Evolutionary conservation across 108 stramenopile species (phyloP).

Genomic region (Nitzschia sp.): DNA sequence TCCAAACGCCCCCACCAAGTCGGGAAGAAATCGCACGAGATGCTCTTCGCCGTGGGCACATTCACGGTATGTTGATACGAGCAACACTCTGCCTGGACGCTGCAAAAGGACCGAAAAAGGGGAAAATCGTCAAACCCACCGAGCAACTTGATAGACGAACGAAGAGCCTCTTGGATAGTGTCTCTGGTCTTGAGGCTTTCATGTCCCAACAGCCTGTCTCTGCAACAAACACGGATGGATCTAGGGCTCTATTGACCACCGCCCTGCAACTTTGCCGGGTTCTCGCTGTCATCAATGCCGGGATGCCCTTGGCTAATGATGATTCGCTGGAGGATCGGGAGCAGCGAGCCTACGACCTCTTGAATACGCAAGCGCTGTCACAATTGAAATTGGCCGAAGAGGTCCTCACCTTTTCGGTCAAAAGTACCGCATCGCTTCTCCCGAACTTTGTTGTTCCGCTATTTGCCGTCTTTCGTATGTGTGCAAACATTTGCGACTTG

Average conservation of each 20-base stretch:
- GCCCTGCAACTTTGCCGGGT: constrained; percentile 44
- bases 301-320: constrained; percentile 24
- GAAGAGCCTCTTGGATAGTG: constrained; percentile 45
- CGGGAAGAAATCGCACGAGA: constrained; percentile 39
- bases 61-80: constrained; percentile 68
- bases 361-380: constrained; percentile 5
- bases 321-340: constrained; percentile 50
- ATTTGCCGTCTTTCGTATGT: constrained; percentile 64
- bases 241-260: constrained; percentile 38
- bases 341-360: constrained; percentile 1
- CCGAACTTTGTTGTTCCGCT: constrained; percentile 63
- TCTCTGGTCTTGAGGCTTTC: constrained; percentile 25
- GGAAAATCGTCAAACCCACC: constrained; percentile 63
- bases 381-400: constrained; percentile 17
- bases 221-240: constrained; percentile 6
- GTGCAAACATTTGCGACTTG: constrained; percentile 44
- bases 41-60: constrained; percentile 54
- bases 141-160: constrained; percentile 52
- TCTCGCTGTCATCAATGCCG: constrained; percentile 46
- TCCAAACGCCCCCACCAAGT: constrained; percentile 18
- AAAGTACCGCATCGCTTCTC: constrained; percentile 49
- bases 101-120: constrained; percentile 76
- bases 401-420: constrained; percentile 23
- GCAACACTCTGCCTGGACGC: constrained; percentile 57
- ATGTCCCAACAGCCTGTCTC: constrained; percentile 3